These are phyloP conservation scores for Casaregolazyma lundiana DNA, from an alignment of 1,139 yeast genomes.

Conservation along the genomic window DNA sequence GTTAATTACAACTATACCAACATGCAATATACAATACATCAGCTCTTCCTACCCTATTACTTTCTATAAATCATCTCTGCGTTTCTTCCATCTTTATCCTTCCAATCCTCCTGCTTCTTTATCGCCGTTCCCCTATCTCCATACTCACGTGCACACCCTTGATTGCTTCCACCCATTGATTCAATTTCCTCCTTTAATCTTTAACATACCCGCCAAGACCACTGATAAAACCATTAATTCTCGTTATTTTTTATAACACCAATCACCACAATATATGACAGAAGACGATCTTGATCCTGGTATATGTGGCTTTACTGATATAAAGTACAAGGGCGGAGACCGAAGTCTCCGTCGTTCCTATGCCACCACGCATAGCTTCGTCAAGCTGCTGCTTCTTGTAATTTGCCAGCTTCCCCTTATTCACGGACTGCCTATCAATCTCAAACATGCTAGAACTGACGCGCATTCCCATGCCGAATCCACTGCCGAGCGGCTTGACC, in stretches of 20 bases:
- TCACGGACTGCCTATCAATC: constrained; percentile 12
- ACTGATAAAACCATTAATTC: too few relatives aligned
- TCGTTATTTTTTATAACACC: background rate
- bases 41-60: too few relatives aligned
- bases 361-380: constrained; percentile 9
- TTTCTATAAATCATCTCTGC: too few relatives aligned
- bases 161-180: too few relatives aligned
- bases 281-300: constrained; percentile 19
- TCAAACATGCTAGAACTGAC: background rate
- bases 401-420: constrained; percentile 21
- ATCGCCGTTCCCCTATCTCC: too few relatives aligned
- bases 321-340: constrained; percentile 1
- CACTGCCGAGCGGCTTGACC: constrained; percentile 7
- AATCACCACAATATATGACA: constrained; percentile 14
- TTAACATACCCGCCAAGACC: too few relatives aligned
- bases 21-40: too few relatives aligned
- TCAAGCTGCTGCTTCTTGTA: constrained; percentile 21
- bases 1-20: too few relatives aligned
- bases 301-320: constrained; percentile 18
- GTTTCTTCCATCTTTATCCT: too few relatives aligned
- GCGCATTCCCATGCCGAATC: background rate
- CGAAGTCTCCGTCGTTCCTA: background rate
- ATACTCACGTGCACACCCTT: too few relatives aligned
- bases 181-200: too few relatives aligned
- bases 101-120: too few relatives aligned